These are phyloP conservation scores for Microstegium vimineum DNA, from an alignment of 176 grass and related monocot genomes.

Conservation along the genomic window DNA sequence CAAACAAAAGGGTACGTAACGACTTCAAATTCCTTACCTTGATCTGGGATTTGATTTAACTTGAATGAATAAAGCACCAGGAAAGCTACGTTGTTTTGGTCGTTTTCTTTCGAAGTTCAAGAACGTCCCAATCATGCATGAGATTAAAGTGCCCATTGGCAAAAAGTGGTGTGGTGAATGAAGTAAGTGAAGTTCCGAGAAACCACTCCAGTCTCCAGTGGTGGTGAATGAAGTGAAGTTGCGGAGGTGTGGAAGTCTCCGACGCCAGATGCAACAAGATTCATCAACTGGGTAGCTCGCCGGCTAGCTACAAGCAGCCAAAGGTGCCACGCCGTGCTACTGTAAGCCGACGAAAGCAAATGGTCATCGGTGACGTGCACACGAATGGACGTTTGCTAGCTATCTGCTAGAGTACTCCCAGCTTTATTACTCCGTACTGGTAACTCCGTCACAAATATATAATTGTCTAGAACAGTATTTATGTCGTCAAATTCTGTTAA, in stretches of 20 bases:
- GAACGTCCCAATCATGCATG: background rate
- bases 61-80: background rate
- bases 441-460: too few relatives aligned
- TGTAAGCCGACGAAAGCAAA: background rate
- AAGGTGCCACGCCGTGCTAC: slow-evolving; percentile 16
- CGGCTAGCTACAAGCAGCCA: background rate
- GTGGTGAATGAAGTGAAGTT: background rate
- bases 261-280: background rate
- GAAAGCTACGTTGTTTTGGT: background rate
- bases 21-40: background rate
- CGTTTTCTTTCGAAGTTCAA: background rate
- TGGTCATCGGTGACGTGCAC: background rate
- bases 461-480: too few relatives aligned
- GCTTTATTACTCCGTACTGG: too few relatives aligned
- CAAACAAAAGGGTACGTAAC: background rate
- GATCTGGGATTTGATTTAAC: background rate
- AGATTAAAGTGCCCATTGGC: too few relatives aligned
- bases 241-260: background rate
- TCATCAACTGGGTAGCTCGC: background rate
- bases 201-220: background rate
- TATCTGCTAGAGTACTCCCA: background rate
- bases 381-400: background rate
- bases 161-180: too few relatives aligned
- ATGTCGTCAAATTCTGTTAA: too few relatives aligned
- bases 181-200: background rate